Base-by-base conservation (phyloP, 1,284 basidiomycete species). In the Boletellus deceptivus region DNA sequence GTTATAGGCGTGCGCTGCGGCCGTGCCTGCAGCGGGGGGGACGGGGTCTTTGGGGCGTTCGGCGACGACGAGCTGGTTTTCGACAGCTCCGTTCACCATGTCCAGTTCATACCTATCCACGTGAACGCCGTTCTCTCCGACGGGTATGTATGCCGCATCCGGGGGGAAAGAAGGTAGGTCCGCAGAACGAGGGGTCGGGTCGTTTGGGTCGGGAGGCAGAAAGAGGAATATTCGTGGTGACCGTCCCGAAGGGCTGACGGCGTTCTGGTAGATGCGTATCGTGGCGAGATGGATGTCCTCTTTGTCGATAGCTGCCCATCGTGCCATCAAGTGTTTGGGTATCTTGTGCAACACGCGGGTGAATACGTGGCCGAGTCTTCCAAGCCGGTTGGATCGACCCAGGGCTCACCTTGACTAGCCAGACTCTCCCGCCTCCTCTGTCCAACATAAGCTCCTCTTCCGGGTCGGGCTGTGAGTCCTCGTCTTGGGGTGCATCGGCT, bases 31-130 rank as follows among this genome's bases (percentile, higher is more conserved):
- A 54, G 16, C 60, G 62, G 42, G 72, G 14, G 80, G 72, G 6
- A 77, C 75, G 3, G 79, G 67, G 53, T 84, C 81, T 59, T 86
- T 89, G 20, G 84, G 84, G 38, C 83, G 78, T 66, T 89, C 86
- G 0, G 87, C 86, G 35, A 90, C 76, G 39, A 89, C 86, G 52
- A 88, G 75, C 64, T 89, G 86, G 68, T 89, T 89, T 55, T 86
- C 82, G 5, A 90, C 86, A 17, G 77, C 67, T 52, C 86, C 82
- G 55, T 88, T 85, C 38, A 87, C 77, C 83, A 90, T 88, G 27
- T 88, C 86, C 35, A 91, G 72, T 60, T 89, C 85, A 65, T 86
- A 91, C 62, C 78, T 76, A 58, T 88, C 86, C 7, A 79, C 79
- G 50, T 80, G 75, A 6, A 73, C 6, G 59, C 61, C 27, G 60